These are phyloP conservation scores for Auxenochlorella pyrenoidosa DNA, from an alignment of 139 green algal species.

Conservation along the genomic window DNA sequence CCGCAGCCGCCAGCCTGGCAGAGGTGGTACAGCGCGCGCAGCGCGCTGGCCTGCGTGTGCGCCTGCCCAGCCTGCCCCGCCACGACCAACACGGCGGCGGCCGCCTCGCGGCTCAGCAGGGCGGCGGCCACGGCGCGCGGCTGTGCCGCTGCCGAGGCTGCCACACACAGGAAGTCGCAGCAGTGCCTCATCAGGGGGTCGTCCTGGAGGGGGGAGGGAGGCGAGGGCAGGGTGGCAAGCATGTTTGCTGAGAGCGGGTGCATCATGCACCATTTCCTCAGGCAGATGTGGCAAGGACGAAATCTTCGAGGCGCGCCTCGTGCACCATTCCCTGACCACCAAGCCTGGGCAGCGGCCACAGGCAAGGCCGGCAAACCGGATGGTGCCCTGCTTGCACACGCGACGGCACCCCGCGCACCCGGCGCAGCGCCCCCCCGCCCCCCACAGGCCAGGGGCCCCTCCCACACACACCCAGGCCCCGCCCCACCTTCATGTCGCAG, in stretches of 20 bases:
- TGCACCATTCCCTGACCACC: too few species aligned
- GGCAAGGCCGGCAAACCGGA: too few species aligned
- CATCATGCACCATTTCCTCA: not conserved
- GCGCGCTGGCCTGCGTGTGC: slow-evolving; percentile 22
- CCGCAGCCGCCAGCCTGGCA: slow-evolving; percentile 25
- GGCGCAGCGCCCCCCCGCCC: too few species aligned
- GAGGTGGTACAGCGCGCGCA: slow-evolving; percentile 16
- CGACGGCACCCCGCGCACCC: too few species aligned
- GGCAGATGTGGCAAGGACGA: too few species aligned
- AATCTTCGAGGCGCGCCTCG: too few species aligned
- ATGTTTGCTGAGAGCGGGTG: not conserved
- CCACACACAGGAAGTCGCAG: slow-evolving; percentile 16
- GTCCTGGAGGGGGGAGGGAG: not conserved
- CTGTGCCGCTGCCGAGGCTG: not conserved
- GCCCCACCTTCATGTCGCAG: slow-evolving; percentile 23
- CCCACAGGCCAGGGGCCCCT: too few species aligned
- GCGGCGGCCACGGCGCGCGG: slow-evolving; percentile 1
- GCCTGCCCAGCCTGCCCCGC: not conserved
- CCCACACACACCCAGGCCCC: not conserved
- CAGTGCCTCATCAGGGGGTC: slow-evolving; percentile 28
- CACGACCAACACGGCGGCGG: not conserved
- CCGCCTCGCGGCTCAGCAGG: slow-evolving; percentile 20
- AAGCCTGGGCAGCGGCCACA: too few species aligned
- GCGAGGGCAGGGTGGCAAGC: not conserved
- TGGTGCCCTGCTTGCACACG: too few species aligned